These are phyloP conservation scores for Tetrahymena borealis DNA, from an alignment of 73 alveolate species.

Conservation along the genomic window DNA sequence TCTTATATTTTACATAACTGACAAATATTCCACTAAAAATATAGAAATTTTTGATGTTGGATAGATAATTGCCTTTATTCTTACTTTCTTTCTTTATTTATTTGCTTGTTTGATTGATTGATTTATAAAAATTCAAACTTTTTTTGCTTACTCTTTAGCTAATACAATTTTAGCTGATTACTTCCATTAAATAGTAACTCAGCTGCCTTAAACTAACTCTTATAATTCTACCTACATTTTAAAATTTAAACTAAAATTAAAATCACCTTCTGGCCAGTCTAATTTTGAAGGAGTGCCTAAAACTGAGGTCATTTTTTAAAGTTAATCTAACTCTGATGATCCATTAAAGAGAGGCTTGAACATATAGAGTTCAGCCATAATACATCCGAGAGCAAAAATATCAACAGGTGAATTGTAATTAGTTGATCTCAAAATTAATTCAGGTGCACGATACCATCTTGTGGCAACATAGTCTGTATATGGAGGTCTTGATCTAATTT, in stretches of 20 bases:
- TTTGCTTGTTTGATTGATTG: no score
- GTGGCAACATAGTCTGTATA: constrained; percentile 97
- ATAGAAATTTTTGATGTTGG: no score
- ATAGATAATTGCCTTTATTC: no score
- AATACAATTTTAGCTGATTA: no score
- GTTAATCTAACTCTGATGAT: constrained; percentile 80
- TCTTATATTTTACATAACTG: no score
- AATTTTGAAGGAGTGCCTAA: constrained; percentile 90
- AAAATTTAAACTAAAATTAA: neutral
- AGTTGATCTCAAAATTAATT: constrained; percentile 77
- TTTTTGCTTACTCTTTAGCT: no score
- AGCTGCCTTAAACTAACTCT: neutral
- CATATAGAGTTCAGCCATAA: constrained; percentile 97
- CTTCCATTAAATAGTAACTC: no score
- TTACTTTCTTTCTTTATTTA: no score
- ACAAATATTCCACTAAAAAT: no score
- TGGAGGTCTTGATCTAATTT: constrained; percentile 94
- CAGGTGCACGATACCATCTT: constrained; percentile 98
- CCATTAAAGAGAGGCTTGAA: constrained; percentile 95
- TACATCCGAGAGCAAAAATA: constrained; percentile 95
- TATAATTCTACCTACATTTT: neutral
- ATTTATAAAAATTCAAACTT: no score
- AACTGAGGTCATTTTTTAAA: constrained; percentile 87
- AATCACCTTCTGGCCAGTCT: constrained; percentile 69
- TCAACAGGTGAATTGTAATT: constrained; percentile 94